Evolutionary conservation across 1,284 basidiomycete genomes (phyloP).

Genomic region (Agaricales sp.): DNA sequence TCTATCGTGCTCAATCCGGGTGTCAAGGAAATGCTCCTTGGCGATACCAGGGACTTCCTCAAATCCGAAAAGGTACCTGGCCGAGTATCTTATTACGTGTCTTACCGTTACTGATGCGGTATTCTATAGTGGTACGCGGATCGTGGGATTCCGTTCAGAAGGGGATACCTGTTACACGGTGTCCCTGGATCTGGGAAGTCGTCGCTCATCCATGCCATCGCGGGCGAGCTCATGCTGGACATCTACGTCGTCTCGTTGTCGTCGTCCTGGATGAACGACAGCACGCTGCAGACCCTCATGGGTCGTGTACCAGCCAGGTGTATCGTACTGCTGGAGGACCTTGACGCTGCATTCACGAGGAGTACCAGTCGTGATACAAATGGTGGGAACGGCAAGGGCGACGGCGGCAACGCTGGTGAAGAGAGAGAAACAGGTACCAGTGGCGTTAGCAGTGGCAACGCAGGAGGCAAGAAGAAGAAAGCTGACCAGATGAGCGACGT

Average conservation of each 20-base stretch:
- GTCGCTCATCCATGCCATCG: slow-evolving; percentile 75
- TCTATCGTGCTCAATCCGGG: slow-evolving; percentile 75
- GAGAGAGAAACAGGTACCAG: slow-evolving; percentile 13
- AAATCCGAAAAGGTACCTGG: slow-evolving; percentile 57
- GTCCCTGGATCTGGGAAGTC: slow-evolving; percentile 76
- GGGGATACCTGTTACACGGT: slow-evolving; percentile 77
- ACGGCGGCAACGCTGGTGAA: slow-evolving; percentile 27
- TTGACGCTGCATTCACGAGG: slow-evolving; percentile 74
- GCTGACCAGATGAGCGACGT: slow-evolving; percentile 60
- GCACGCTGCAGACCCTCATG: slow-evolving; percentile 65
- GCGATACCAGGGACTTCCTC: slow-evolving; percentile 74
- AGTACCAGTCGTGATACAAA: slow-evolving; percentile 50
- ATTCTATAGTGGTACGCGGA: slow-evolving; percentile 63
- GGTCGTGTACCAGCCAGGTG: slow-evolving; percentile 73
- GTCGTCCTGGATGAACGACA: slow-evolving; percentile 67
- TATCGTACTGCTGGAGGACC: slow-evolving; percentile 76
- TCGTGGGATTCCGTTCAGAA: slow-evolving; percentile 71
- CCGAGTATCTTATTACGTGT: slow-evolving; percentile 2
- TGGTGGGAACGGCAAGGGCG: slow-evolving; percentile 30
- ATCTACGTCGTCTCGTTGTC: slow-evolving; percentile 73
- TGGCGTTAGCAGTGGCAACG: slow-evolving; percentile 14
- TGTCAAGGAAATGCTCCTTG: slow-evolving; percentile 75
- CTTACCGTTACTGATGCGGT: too few species aligned
- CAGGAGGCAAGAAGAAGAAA: slow-evolving; percentile 33
- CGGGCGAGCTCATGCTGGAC: slow-evolving; percentile 71